Evolutionary conservation across 2,329 filamentous ascomycete species (phyloP).

Genomic region (Trichoderma citrinoviride): DNA sequence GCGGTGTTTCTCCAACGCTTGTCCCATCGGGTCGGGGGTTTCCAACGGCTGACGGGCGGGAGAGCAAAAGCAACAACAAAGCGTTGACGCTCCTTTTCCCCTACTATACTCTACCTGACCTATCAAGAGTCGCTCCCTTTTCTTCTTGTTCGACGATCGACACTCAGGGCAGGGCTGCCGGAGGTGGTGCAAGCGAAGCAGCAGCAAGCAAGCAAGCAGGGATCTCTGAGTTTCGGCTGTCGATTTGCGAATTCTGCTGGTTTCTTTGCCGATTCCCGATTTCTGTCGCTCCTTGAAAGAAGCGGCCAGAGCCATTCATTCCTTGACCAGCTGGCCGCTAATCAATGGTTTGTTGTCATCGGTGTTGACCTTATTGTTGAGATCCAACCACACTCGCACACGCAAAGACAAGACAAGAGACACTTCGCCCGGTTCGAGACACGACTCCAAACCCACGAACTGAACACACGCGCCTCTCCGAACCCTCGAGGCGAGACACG

Average conservation of each 20-base stretch:
- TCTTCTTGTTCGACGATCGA: neutral
- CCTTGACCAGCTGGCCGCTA: slow-evolving; percentile 5
- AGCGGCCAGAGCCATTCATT: slow-evolving; percentile 7
- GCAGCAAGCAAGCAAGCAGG: neutral
- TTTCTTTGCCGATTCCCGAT: neutral
- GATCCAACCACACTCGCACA: slow-evolving; percentile 3
- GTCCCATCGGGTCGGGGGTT: neutral
- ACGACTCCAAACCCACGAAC: neutral
- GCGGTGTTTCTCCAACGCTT: neutral
- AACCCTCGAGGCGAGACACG: neutral
- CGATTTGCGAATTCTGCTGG: neutral
- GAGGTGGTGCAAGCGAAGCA: neutral
- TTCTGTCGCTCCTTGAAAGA: neutral
- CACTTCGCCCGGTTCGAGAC: neutral
- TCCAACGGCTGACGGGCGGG: neutral
- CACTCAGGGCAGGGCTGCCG: neutral
- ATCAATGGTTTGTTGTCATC: neutral
- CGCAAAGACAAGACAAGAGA: neutral
- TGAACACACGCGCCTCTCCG: slow-evolving; percentile 4
- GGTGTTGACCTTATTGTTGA: neutral
- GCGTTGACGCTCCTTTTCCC: slow-evolving; percentile 11
- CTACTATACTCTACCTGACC: neutral
- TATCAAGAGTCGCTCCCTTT: neutral
- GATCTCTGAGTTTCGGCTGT: too few species aligned
- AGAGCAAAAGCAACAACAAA: neutral